Conservation (phyloP, 176 grass and related monocot species). For the Lolium multiflorum region DNA sequence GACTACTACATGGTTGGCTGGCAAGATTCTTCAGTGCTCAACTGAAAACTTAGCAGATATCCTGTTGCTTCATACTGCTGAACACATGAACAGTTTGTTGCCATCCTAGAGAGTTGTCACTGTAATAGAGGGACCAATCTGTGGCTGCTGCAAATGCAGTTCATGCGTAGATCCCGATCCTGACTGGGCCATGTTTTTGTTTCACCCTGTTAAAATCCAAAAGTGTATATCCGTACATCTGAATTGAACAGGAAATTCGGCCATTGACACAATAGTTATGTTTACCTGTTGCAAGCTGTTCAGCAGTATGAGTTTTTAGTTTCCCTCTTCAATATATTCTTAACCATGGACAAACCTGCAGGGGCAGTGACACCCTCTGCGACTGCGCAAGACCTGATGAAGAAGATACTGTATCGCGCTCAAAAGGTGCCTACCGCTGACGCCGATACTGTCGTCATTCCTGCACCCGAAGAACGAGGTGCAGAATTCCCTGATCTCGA, state of each 20-base stretch:
- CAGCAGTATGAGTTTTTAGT: background rate
- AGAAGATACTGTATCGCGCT: conserved; percentile 54
- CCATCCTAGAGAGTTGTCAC: conserved; percentile 43
- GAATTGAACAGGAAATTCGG: background rate
- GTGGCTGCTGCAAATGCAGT: background rate
- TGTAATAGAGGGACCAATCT: conserved; percentile 39
- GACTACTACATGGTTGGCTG: conserved; percentile 42
- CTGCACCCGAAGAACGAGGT: conserved; percentile 52
- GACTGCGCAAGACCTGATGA: conserved; percentile 48
- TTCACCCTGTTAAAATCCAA: conserved; percentile 34
- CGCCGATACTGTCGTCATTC: conserved; percentile 65
- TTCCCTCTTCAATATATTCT: conserved; percentile 11
- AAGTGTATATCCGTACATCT: background rate
- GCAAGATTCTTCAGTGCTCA: conserved; percentile 58
- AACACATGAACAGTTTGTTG: conserved; percentile 55
- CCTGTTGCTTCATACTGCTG: conserved; percentile 47
- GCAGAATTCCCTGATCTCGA: conserved; percentile 61
- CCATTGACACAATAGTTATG: background rate
- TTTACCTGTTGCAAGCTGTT: too few species aligned
- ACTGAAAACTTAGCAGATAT: conserved; percentile 44
- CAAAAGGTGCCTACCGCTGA: conserved; percentile 74
- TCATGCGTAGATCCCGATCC: conserved; percentile 19
- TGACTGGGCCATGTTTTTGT: conserved; percentile 31
- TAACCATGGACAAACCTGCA: conserved; percentile 35
- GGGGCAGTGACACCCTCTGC: conserved; percentile 47